These are phyloP conservation scores for Entonaema liquescens DNA, from an alignment of 495 filamentous ascomycete species.

Conservation along the genomic window DNA sequence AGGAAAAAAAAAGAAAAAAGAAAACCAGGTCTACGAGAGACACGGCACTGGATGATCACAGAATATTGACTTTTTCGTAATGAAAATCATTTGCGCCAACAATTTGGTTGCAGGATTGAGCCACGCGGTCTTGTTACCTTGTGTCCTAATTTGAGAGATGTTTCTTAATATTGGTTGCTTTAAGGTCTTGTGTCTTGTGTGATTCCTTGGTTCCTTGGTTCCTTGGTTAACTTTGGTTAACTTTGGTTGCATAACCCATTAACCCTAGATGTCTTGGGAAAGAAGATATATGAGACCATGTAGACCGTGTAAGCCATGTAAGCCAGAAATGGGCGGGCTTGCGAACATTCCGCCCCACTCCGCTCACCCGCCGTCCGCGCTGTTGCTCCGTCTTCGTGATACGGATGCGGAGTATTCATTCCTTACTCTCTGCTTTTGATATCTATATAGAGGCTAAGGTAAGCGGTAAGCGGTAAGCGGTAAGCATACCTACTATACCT, in stretches of 20 bases:
- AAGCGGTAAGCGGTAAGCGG: neutral
- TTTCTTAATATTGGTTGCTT: constrained; percentile 2
- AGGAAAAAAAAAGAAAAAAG: constrained; percentile 2
- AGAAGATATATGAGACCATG: constrained; percentile 1
- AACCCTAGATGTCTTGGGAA: constrained; percentile 16
- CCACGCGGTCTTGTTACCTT: constrained; percentile 17
- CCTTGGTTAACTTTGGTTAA: neutral
- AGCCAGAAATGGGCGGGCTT: constrained; percentile 24
- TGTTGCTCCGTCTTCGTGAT: constrained; percentile 30
- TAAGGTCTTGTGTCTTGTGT: neutral
- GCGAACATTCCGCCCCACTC: constrained; percentile 28
- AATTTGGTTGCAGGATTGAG: constrained; percentile 24
- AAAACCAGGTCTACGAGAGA: constrained; percentile 14
- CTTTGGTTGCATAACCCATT: constrained; percentile 18
- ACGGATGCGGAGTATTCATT: constrained; percentile 26
- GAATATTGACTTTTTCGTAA: neutral
- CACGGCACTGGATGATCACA: constrained; percentile 12
- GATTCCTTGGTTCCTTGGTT: constrained; percentile 4
- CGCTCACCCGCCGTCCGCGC: constrained; percentile 31
- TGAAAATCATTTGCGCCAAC: constrained; percentile 7
- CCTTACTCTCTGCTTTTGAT: neutral
- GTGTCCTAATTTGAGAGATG: constrained; percentile 20
- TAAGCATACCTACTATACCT: too few relatives aligned
- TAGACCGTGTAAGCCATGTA: neutral
- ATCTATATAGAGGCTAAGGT: neutral